Evolutionary conservation across 345 rosid genomes (phyloP), one percentile per base, ranked within the genome.

Genomic region (Rubroshorea leprosula): DNA sequence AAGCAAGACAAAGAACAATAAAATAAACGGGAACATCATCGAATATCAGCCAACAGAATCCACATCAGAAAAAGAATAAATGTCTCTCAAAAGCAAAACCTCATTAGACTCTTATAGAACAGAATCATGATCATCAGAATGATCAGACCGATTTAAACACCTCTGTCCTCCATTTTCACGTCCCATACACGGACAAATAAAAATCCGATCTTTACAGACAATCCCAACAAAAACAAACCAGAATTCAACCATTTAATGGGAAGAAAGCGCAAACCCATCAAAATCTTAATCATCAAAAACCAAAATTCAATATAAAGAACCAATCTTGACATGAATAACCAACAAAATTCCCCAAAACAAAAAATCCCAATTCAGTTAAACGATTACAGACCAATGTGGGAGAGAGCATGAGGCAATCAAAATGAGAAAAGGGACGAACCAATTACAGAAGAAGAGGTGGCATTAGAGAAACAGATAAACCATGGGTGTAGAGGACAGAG

Each of bases 381-480:
- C 20, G 57, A 62, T 47, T 47, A 10, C n/a, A 14, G 0, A 53
- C 50, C 52, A 39, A 49, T 53, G 50, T 10, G 62, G 31, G 21
- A 14, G 18, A 35, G 12, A 35, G 41, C 6, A 35, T 6, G 12
- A 35, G 41, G 41, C 41, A 13, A 35, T 35, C 41, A 35, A 13
- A 35, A 57, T 41, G 69, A 49, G 22, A 57, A 50, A 18, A 54
- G 55, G 49, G 54, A 57, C 74, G 50, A 60, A 69, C 72, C 73
- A 63, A 64, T 27, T 61, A 23, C 48, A 67, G 74, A 44, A 67
- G 74, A 44, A 62, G 67, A 38, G 57, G 51, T 45, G 58, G 72
- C 58, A 69, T 55, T 15, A 72, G 61, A 62, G 62, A 67, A 50
- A 61, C 16, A 62, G 49, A 35, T 53, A 64, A 62, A 60, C 46